phyloP scores from a whole-genome alignment of 805 yeast genomes.

The Yamadazyma akitaensis region DNA sequence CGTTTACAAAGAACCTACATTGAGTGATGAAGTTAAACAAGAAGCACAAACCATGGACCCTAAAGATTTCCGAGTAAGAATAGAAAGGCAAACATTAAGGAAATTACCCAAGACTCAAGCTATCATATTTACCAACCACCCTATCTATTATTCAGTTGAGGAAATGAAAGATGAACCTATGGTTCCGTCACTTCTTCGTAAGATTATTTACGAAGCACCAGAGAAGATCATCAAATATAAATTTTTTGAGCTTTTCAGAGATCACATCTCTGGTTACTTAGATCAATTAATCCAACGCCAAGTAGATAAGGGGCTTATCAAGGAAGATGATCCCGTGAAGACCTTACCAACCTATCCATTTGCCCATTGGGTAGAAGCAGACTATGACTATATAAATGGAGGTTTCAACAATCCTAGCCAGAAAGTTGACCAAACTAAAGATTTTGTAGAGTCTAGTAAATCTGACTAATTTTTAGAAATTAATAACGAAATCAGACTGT shows the following conservation, averaged over 20 bases:
- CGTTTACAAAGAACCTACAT: constrained; percentile 52
- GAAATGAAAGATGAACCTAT: constrained; percentile 77
- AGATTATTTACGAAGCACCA: constrained; percentile 64
- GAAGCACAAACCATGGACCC: constrained; percentile 36
- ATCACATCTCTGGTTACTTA: constrained; percentile 56
- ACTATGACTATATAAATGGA: constrained; percentile 37
- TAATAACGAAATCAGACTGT: not conserved
- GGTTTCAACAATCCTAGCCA: constrained; percentile 40
- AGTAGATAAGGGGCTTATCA: constrained; percentile 51
- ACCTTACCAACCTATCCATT: constrained; percentile 63
- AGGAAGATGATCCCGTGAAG: constrained; percentile 52
- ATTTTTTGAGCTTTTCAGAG: constrained; percentile 55
- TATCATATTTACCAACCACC: constrained; percentile 72
- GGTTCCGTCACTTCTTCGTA: constrained; percentile 70
- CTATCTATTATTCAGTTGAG: constrained; percentile 72
- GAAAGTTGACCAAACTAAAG: constrained; percentile 21
- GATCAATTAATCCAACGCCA: constrained; percentile 58
- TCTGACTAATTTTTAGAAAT: constrained; percentile 6
- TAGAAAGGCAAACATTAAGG: constrained; percentile 70
- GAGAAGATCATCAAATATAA: constrained; percentile 63
- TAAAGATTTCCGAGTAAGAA: constrained; percentile 60
- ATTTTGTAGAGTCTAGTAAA: constrained; percentile 18
- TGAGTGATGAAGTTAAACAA: constrained; percentile 22
- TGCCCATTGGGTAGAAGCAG: constrained; percentile 51
- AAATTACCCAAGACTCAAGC: constrained; percentile 63